These are phyloP conservation scores for Lactarius trivialis DNA, from an alignment of 768 basidiomycete species.

Conservation along the genomic window DNA sequence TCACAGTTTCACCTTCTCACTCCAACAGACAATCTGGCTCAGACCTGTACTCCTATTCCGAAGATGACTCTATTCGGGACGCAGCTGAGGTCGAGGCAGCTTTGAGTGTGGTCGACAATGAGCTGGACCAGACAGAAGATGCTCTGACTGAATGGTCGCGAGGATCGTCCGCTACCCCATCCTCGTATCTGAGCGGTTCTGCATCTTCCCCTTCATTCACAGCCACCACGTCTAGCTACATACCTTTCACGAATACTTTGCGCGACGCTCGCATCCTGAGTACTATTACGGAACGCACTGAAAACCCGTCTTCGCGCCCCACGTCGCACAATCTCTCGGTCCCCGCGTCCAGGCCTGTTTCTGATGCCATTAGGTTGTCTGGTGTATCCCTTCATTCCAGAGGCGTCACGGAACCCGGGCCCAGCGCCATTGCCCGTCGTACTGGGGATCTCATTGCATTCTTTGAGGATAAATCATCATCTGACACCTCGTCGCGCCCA, in stretches of 20 bases:
- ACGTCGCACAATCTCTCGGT: slow-evolving; percentile 33
- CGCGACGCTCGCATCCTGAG: slow-evolving; percentile 52
- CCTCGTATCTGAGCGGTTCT: slow-evolving; percentile 31
- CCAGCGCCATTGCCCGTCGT: slow-evolving; percentile 40
- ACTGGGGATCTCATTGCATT: slow-evolving; percentile 68
- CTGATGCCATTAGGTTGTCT: slow-evolving; percentile 41
- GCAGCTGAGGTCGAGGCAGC: slow-evolving; percentile 58
- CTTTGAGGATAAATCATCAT: slow-evolving; percentile 52
- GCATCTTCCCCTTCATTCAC: slow-evolving; percentile 26
- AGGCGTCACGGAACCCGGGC: slow-evolving; percentile 50
- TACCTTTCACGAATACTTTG: slow-evolving; percentile 33
- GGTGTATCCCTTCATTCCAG: slow-evolving; percentile 43
- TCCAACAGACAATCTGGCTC: slow-evolving; percentile 5
- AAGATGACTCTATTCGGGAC: slow-evolving; percentile 43
- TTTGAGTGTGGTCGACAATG: slow-evolving; percentile 59
- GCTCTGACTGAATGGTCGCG: slow-evolving; percentile 57
- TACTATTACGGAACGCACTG: slow-evolving; percentile 73
- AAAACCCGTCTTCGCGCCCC: slow-evolving; percentile 58
- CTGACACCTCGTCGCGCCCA: slow-evolving; percentile 27
- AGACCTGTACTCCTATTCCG: slow-evolving; percentile 39
- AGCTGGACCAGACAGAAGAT: slow-evolving; percentile 59
- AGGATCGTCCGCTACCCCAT: slow-evolving; percentile 33
- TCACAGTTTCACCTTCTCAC: slow-evolving; percentile 24
- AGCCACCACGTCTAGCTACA: slow-evolving; percentile 19
- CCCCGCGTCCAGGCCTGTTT: slow-evolving; percentile 28